Conservation (phyloP, 441 rosid genomes). For the Pelargonium cotyledonis region DNA sequence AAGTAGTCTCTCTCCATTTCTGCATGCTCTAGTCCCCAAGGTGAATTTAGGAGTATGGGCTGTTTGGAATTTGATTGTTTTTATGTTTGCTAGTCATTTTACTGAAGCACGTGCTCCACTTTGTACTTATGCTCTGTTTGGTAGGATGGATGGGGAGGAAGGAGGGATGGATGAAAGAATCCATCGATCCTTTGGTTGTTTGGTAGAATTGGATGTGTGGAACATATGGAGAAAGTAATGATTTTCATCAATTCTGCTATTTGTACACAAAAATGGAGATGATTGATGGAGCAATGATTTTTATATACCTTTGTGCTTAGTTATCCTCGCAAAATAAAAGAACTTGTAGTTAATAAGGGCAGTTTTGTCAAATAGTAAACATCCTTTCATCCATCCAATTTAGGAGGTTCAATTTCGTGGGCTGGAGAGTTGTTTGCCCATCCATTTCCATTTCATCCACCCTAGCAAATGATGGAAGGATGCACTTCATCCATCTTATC, state of each 20-base stretch:
- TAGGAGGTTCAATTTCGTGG: neutral
- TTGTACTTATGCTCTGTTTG: constrained; percentile 2
- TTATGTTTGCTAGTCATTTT: neutral
- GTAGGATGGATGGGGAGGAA: constrained; percentile 8
- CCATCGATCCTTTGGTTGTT: neutral
- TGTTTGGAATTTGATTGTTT: constrained; percentile 1
- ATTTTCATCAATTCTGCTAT: neutral
- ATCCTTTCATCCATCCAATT: neutral
- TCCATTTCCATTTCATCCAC: neutral
- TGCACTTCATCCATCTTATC: neutral
- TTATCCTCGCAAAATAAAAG: neutral
- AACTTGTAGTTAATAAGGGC: constrained; percentile 1
- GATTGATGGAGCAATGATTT: neutral
- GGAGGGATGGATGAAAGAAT: neutral
- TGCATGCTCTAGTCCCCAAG: constrained; percentile 1
- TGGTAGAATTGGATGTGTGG: neutral
- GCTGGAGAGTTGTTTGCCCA: neutral
- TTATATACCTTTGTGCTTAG: neutral
- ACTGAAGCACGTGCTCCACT: neutral
- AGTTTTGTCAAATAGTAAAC: neutral
- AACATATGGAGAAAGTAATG: neutral
- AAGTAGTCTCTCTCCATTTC: neutral
- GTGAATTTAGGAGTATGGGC: constrained; percentile 1
- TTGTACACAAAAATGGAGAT: neutral
- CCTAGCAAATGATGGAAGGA: too few relatives aligned